Evolutionary conservation across 768 basidiomycete genomes (phyloP).

Genomic region (Boletus speciosus): DNA sequence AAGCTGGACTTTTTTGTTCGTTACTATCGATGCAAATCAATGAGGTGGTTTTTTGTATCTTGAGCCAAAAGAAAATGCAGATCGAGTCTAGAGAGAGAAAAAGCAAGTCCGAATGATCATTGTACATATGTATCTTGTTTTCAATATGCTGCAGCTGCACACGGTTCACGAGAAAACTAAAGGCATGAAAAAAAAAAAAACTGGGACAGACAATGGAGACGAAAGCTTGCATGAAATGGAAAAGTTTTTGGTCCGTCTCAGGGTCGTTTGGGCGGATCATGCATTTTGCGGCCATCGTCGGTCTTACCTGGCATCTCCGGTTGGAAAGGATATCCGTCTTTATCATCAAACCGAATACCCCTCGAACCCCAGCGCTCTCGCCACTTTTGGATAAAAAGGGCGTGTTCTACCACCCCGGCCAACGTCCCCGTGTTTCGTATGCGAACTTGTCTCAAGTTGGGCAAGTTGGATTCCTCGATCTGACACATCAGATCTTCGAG

Average conservation of each 20-base stretch:
- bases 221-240: background rate
- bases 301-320: background rate
- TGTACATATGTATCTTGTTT: background rate
- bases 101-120: background rate
- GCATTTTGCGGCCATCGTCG: background rate
- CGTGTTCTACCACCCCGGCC: slow-evolving; percentile 30
- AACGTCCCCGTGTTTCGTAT: slow-evolving; percentile 41
- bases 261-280: background rate
- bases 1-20: too few relatives aligned
- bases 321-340: slow-evolving; percentile 26
- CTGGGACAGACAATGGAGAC: background rate
- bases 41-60: background rate
- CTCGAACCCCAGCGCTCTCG: slow-evolving; percentile 25
- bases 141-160: background rate
- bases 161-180: background rate
- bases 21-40: slow-evolving; percentile 1
- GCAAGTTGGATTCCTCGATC: slow-evolving; percentile 35
- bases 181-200: too few relatives aligned
- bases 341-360: slow-evolving; percentile 33
- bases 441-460: slow-evolving; percentile 35
- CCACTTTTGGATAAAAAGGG: slow-evolving; percentile 29
- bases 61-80: background rate
- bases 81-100: background rate
- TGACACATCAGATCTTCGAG: slow-evolving; percentile 38
- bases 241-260: background rate